Evolutionary conservation across 768 basidiomycete genomes (phyloP).

Genomic region (Tulasnella sp.): DNA sequence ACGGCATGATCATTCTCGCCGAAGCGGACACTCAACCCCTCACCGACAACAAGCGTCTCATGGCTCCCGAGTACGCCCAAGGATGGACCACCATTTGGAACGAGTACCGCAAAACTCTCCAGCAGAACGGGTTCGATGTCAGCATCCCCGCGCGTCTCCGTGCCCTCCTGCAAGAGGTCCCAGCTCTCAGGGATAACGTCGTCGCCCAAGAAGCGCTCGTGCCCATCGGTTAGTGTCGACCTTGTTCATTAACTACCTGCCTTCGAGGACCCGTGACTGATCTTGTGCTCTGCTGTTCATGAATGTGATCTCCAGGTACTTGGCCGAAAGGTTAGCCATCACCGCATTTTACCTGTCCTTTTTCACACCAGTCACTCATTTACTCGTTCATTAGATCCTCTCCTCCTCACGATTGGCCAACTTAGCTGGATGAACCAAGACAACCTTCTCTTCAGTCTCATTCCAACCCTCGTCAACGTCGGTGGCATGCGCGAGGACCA

Average conservation of each 20-base stretch:
- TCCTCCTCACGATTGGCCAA: conserved; percentile 61
- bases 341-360: not conserved
- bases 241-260: not conserved
- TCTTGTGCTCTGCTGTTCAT: not conserved
- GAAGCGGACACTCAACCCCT: conserved; percentile 57
- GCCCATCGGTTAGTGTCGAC: conserved; percentile 60
- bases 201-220: conserved; percentile 55
- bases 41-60: conserved; percentile 44
- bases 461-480: conserved; percentile 54
- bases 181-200: conserved; percentile 53
- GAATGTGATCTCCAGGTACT: not conserved
- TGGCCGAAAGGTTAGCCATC: conserved; percentile 24
- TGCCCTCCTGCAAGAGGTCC: conserved; percentile 48
- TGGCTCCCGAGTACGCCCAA: conserved; percentile 40
- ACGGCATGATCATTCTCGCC: conserved; percentile 64
- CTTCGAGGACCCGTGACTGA: not conserved
- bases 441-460: conserved; percentile 57
- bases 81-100: conserved; percentile 67
- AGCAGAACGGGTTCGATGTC: conserved; percentile 52
- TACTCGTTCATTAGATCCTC: conserved; percentile 45
- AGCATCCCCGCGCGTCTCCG: conserved; percentile 56
- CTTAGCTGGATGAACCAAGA: conserved; percentile 73
- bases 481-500: conserved; percentile 52
- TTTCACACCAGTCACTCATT: not conserved
- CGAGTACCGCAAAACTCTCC: conserved; percentile 55